phyloP scores from a whole-genome alignment of 2,329 filamentous ascomycete species.

The Botrytis pseudocinerea region DNA sequence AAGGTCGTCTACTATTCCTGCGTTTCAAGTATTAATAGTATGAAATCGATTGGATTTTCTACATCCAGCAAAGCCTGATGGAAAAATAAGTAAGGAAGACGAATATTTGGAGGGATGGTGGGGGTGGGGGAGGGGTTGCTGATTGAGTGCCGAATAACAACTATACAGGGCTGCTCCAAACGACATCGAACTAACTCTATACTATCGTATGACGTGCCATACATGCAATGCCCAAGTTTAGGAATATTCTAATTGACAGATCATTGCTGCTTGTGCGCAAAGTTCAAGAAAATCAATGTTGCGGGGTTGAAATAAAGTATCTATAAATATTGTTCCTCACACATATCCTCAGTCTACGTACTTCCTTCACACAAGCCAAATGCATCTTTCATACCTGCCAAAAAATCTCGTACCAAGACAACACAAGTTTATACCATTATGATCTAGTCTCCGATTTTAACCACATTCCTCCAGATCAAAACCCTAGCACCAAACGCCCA shows the following conservation, averaged over 20 bases:
- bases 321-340: background rate
- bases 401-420: background rate
- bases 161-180: background rate
- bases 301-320: background rate
- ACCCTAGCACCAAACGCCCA: background rate
- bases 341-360: background rate
- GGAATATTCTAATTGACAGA: no score
- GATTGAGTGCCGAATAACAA: background rate
- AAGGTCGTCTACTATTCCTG: background rate
- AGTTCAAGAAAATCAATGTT: background rate
- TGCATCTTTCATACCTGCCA: background rate
- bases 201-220: background rate
- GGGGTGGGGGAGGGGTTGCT: background rate
- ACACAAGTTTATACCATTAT: background rate
- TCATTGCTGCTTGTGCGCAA: no score
- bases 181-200: background rate
- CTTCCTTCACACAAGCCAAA: background rate
- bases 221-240: background rate
- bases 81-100: background rate
- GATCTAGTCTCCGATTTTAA: background rate
- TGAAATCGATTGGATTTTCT: background rate
- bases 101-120: background rate
- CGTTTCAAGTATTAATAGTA: background rate
- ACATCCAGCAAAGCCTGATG: background rate
- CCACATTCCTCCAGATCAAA: background rate